These are phyloP conservation scores for Oryza coarctata DNA, from an alignment of 176 grass and related monocot genomes.

Conservation along the genomic window DNA sequence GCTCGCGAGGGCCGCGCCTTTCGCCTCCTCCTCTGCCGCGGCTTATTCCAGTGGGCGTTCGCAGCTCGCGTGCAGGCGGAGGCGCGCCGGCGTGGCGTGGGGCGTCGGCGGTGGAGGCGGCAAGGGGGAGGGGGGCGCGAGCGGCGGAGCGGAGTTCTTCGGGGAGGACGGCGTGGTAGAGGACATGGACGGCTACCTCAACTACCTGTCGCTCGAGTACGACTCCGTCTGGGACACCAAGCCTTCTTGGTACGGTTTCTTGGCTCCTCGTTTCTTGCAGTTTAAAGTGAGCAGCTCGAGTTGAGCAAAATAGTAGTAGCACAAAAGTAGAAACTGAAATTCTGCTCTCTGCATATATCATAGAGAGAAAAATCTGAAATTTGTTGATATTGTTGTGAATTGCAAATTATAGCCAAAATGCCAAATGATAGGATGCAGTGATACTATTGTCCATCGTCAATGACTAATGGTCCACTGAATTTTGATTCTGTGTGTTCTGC, in stretches of 20 bases:
- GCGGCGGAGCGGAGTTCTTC: slow-evolving; percentile 51
- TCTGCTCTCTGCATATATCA: neutral
- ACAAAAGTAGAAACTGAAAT: neutral
- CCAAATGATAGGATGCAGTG: neutral
- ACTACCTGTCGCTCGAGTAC: slow-evolving; percentile 93
- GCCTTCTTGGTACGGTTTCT: slow-evolving; percentile 65
- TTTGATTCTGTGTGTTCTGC: neutral
- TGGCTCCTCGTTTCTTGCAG: neutral
- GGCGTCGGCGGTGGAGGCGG: neutral
- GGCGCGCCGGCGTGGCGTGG: slow-evolving; percentile 5
- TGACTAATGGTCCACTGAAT: neutral
- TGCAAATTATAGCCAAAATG: neutral
- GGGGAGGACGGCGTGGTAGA: slow-evolving; percentile 80
- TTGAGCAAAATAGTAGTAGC: neutral
- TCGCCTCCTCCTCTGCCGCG: neutral
- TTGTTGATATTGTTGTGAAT: neutral
- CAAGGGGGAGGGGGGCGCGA: slow-evolving; percentile 4
- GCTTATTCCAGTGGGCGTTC: neutral
- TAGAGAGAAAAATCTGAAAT: neutral
- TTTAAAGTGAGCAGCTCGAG: neutral
- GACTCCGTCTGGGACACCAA: slow-evolving; percentile 99
- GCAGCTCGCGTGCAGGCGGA: neutral
- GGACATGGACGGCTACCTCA: slow-evolving; percentile 92
- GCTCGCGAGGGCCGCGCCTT: neutral
- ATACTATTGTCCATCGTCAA: neutral